phyloP scores from a whole-genome alignment of 2,329 filamentous ascomycete genomes.

The Fusarium sp. region DNA sequence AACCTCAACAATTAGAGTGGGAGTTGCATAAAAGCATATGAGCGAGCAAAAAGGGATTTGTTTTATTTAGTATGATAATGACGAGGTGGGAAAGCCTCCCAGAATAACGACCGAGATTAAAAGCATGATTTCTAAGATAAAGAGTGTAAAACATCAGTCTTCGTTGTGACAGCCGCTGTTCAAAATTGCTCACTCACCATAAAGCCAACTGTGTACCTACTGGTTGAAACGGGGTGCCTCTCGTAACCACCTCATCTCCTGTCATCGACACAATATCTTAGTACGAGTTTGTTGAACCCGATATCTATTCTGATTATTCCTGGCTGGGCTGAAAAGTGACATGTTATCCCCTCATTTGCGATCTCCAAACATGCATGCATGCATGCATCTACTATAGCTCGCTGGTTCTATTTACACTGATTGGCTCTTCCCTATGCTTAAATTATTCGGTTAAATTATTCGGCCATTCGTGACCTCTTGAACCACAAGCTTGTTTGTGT shows the following conservation, averaged over 20 bases:
- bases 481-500: background rate
- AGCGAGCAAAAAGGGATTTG: slow-evolving; percentile 21
- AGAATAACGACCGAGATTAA: slow-evolving; percentile 14
- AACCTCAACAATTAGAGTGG: slow-evolving; percentile 39
- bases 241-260: background rate
- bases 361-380: background rate
- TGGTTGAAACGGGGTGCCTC: background rate
- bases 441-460: slow-evolving; percentile 12
- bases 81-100: slow-evolving; percentile 30
- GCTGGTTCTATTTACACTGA: background rate
- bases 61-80: slow-evolving; percentile 43
- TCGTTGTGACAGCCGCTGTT: background rate
- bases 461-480: background rate
- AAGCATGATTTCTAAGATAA: slow-evolving; percentile 1
- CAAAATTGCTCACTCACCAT: too few relatives aligned
- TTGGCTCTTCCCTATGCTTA: background rate
- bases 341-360: background rate
- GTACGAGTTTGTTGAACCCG: background rate
- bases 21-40: background rate
- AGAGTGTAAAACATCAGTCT: slow-evolving; percentile 15
- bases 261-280: background rate
- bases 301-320: background rate
- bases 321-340: background rate
- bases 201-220: background rate
- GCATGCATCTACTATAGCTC: background rate